Percentiles rank a stretch among this genome's conserved stretches.
phyloP scores from a whole-genome alignment of 805 yeast species.

The Yamadazyma sp. region DNA sequence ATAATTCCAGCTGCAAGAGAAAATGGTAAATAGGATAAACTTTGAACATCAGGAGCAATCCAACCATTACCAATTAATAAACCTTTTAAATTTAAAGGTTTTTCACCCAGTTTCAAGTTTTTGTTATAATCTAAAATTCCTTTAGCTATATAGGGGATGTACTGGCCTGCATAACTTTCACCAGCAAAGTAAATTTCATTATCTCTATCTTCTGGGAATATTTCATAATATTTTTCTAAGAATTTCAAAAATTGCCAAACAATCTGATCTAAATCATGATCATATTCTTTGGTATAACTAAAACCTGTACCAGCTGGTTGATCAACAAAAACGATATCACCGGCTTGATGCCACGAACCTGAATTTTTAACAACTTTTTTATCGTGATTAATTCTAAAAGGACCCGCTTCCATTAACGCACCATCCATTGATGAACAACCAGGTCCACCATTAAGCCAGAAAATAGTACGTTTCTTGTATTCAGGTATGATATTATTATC shows the following conservation, averaged over 20 bases:
- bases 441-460: constrained; percentile 98
- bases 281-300: constrained; percentile 58
- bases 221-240: constrained; percentile 57
- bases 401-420: constrained; percentile 89
- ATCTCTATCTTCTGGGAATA: constrained; percentile 67
- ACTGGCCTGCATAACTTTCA: constrained; percentile 96
- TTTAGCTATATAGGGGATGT: constrained; percentile 82
- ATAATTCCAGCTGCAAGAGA: constrained; percentile 59
- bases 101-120: constrained; percentile 11
- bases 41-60: constrained; percentile 86
- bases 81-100: constrained; percentile 52
- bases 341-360: constrained; percentile 82
- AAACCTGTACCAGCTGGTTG: constrained; percentile 96
- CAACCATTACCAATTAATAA: constrained; percentile 89
- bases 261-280: constrained; percentile 53
- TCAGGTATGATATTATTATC: constrained; percentile 28
- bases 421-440: constrained; percentile 99
- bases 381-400: constrained; percentile 58
- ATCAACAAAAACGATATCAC: constrained; percentile 82
- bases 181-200: constrained; percentile 82
- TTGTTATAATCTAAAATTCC: constrained; percentile 51
- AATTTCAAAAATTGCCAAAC: constrained; percentile 63
- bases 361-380: constrained; percentile 48
- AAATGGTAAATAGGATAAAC: constrained; percentile 75
- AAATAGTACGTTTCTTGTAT: constrained; percentile 47